phyloP scores from a whole-genome alignment of 192 early-diverging fungal genomes.

The Backusella psychrophila region DNA sequence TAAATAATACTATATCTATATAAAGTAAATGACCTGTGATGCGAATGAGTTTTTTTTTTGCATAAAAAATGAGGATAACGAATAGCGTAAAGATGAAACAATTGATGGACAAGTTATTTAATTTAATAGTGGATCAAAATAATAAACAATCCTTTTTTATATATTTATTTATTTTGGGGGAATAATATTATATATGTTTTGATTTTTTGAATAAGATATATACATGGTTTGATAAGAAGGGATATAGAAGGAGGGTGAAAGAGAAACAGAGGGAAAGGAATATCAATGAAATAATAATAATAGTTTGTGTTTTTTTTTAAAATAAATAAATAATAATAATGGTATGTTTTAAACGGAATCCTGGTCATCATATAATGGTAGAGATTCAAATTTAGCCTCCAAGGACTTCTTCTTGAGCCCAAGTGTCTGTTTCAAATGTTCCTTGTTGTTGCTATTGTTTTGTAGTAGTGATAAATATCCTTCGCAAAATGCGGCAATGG shows the following conservation, averaged over 20 bases:
- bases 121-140: constrained; percentile 2
- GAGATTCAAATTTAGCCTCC: background rate
- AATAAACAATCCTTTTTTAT: background rate
- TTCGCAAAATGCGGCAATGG: constrained; percentile 31
- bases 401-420: background rate
- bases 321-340: too few relatives aligned
- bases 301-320: background rate
- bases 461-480: constrained; percentile 9
- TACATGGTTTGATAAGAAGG: background rate
- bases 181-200: background rate
- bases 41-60: background rate
- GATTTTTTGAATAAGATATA: background rate
- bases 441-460: background rate
- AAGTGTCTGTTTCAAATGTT: background rate
- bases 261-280: background rate
- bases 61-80: background rate
- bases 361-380: background rate
- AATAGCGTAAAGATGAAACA: background rate
- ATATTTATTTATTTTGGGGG: background rate
- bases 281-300: background rate
- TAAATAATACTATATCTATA: background rate
- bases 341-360: background rate
- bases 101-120: background rate
- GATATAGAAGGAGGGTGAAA: background rate
- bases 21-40: background rate